A percentile compares a stretch with the other conserved stretches of the same genome.
Conservation (phyloP, 2,329 filamentous ascomycete species). For the Xylaria sp. region DNA sequence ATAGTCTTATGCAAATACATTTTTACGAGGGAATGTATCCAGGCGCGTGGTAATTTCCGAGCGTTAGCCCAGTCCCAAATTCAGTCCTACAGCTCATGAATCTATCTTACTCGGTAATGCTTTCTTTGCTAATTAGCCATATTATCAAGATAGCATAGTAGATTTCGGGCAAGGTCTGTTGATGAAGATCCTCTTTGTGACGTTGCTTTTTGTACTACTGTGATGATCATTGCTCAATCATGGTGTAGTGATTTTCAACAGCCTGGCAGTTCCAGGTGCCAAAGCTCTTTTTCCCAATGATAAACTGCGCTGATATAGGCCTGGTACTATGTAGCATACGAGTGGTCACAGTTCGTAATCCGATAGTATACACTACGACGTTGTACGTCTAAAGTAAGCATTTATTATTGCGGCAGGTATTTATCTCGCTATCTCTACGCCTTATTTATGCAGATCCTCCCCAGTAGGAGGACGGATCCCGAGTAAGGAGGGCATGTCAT, state of each 20-base stretch:
- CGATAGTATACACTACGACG: neutral
- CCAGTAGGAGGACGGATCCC: slow-evolving; percentile 24
- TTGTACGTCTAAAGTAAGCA: neutral
- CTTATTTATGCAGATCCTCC: slow-evolving; percentile 24
- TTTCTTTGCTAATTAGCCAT: slow-evolving; percentile 28
- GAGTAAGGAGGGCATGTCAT: slow-evolving; percentile 19
- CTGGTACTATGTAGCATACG: neutral
- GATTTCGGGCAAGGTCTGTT: slow-evolving; percentile 5
- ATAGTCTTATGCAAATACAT: slow-evolving; percentile 1
- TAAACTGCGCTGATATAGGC: neutral
- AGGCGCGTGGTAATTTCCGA: slow-evolving; percentile 33
- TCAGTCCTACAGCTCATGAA: neutral
- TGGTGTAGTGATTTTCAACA: neutral
- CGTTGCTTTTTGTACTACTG: slow-evolving; percentile 17
- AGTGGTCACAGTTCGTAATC: neutral
- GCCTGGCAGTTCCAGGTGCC: neutral
- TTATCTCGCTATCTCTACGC: slow-evolving; percentile 15
- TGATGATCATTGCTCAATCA: slow-evolving; percentile 21
- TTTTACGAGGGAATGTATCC: slow-evolving; percentile 3
- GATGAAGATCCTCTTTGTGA: slow-evolving; percentile 9
- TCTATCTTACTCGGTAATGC: neutral
- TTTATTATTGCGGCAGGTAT: neutral
- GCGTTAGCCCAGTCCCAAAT: slow-evolving; percentile 7
- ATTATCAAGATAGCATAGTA: neutral
- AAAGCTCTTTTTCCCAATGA: neutral